A percentile compares a stretch with the other conserved stretches of the same genome.
Conservation (phyloP, 345 rosid species). For the Noccaea caerulescens region DNA sequence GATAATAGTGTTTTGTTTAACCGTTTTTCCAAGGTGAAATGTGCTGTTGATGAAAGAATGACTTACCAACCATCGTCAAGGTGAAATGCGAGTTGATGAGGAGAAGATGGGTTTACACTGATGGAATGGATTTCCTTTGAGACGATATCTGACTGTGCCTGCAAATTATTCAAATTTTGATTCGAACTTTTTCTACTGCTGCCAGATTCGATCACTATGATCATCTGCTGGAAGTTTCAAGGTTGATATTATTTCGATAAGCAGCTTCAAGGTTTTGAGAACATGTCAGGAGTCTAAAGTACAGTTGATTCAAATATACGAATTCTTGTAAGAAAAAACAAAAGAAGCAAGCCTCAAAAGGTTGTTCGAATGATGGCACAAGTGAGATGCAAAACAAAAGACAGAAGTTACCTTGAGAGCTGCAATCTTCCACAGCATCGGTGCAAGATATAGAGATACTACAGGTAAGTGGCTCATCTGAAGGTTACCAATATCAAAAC, state of each 20-base stretch:
- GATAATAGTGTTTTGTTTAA: neutral
- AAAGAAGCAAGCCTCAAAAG: slow-evolving; percentile 17
- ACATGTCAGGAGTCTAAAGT: slow-evolving; percentile 11
- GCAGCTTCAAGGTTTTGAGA: slow-evolving; percentile 4
- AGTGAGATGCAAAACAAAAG: slow-evolving; percentile 23
- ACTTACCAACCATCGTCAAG: slow-evolving; percentile 95
- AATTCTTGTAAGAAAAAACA: slow-evolving; percentile 7
- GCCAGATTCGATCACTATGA: slow-evolving; percentile 11
- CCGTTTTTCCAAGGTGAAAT: neutral
- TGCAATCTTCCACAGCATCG: slow-evolving; percentile 67
- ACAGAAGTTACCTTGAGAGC: slow-evolving; percentile 45
- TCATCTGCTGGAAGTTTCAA: slow-evolving; percentile 8
- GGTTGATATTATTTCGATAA: neutral
- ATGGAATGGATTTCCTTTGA: slow-evolving; percentile 84
- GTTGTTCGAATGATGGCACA: slow-evolving; percentile 14
- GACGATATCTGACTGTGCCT: slow-evolving; percentile 88
- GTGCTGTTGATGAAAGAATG: slow-evolving; percentile 22
- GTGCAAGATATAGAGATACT: slow-evolving; percentile 62
- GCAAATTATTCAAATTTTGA: slow-evolving; percentile 32
- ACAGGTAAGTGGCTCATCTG: slow-evolving; percentile 65
- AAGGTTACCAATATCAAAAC: slow-evolving; percentile 28
- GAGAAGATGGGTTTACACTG: slow-evolving; percentile 77
- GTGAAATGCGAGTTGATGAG: slow-evolving; percentile 88
- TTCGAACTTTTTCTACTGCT: slow-evolving; percentile 5
- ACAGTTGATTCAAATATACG: neutral